Percentiles rank a stretch among this genome's conserved stretches.
These are phyloP conservation scores for Nyssa sinensis DNA, from an alignment of 148 eudicot species.

Conservation along the genomic window DNA sequence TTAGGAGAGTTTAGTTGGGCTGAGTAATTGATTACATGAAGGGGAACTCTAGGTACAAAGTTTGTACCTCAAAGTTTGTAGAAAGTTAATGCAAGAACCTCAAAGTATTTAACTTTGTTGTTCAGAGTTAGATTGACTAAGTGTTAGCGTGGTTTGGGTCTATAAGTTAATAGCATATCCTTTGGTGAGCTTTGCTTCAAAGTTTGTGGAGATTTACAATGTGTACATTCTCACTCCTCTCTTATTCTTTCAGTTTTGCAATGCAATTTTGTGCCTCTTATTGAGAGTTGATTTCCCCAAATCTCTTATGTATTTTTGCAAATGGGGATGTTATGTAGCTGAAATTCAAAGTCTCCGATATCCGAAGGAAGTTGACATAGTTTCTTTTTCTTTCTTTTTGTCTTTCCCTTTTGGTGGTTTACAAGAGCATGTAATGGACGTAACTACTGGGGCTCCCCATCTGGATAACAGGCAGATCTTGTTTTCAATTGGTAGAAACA, in stretches of 20 bases:
- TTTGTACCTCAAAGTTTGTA: too few relatives aligned
- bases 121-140: neutral
- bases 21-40: neutral
- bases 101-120: neutral
- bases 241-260: neutral
- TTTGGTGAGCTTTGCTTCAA: neutral
- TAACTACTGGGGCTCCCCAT: neutral
- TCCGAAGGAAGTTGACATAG: neutral
- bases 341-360: neutral
- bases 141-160: neutral
- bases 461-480: neutral
- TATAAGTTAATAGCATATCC: neutral
- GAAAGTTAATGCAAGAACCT: neutral
- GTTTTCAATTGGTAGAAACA: neutral
- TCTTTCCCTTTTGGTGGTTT: neutral
- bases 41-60: neutral
- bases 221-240: neutral
- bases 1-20: neutral
- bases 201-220: neutral
- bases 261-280: neutral
- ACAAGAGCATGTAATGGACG: neutral
- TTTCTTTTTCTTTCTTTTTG: too few relatives aligned
- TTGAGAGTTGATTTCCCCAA: neutral
- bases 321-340: neutral
- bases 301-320: neutral